These are phyloP conservation scores for Globisporangium uncinulatum DNA, from an alignment of 352 stramenopile species.

Conservation along the genomic window DNA sequence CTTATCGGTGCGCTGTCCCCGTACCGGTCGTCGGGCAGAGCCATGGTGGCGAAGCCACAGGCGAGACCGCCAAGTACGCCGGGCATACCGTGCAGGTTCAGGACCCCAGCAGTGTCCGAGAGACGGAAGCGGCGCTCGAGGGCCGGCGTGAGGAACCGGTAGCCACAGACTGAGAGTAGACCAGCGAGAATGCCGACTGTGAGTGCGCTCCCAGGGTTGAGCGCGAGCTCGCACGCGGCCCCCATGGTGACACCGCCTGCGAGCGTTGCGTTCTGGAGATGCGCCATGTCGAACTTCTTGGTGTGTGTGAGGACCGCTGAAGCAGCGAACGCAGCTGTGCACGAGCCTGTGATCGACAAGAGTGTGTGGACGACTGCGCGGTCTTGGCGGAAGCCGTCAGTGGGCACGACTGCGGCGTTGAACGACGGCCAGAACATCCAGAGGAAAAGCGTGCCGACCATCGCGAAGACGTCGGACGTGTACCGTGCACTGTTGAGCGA, in stretches of 20 bases:
- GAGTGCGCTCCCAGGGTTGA: slow-evolving; percentile 54
- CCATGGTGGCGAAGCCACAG: slow-evolving; percentile 46
- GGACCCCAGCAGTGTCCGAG: slow-evolving; percentile 55
- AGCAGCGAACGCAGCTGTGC: slow-evolving; percentile 46
- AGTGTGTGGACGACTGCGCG: slow-evolving; percentile 74
- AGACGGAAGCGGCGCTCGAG: slow-evolving; percentile 35
- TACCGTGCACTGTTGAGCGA: slow-evolving; percentile 61
- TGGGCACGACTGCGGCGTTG: slow-evolving; percentile 61
- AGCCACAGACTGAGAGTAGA: slow-evolving; percentile 37
- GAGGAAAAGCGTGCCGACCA: slow-evolving; percentile 83
- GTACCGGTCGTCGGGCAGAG: slow-evolving; percentile 45
- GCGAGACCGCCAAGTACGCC: slow-evolving; percentile 55
- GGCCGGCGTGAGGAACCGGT: slow-evolving; percentile 32
- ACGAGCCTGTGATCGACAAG: slow-evolving; percentile 60
- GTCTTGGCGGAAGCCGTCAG: slow-evolving; percentile 57
- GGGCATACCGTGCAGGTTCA: slow-evolving; percentile 80
- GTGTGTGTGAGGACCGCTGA: slow-evolving; percentile 29
- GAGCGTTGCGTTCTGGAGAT: slow-evolving; percentile 82
- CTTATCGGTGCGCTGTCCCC: slow-evolving; percentile 24
- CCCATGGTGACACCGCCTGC: slow-evolving; percentile 82
- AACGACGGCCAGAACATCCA: slow-evolving; percentile 90
- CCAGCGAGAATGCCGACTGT: slow-evolving; percentile 50
- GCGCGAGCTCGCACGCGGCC: slow-evolving; percentile 55
- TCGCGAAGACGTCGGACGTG: slow-evolving; percentile 66
- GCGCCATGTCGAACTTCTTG: slow-evolving; percentile 82